Conservation (phyloP, 352 stramenopile species). For the Globisporangium uncinulatum region DNA sequence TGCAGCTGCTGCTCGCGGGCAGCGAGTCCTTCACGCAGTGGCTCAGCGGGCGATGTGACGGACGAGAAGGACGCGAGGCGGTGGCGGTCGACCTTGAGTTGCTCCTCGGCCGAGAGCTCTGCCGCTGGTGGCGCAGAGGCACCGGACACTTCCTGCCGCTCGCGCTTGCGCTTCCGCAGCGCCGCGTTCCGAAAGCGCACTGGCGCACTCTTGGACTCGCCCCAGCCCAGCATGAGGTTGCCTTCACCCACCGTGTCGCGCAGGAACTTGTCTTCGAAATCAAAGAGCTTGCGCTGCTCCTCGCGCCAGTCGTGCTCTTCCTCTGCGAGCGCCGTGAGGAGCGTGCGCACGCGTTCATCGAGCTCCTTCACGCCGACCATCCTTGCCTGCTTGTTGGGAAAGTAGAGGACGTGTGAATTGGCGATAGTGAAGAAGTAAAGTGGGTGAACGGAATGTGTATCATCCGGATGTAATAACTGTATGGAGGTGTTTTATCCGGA, state of each 20-base stretch:
- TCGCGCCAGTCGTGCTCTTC: constrained; percentile 56
- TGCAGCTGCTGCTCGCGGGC: constrained; percentile 17
- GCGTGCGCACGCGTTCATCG: constrained; percentile 38
- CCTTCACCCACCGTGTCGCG: constrained; percentile 60
- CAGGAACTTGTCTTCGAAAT: constrained; percentile 72
- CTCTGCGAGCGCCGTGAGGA: constrained; percentile 32
- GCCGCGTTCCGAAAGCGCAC: constrained; percentile 65
- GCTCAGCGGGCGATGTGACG: constrained; percentile 55
- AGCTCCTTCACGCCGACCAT: constrained; percentile 48
- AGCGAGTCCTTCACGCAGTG: constrained; percentile 24
- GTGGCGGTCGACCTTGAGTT: constrained; percentile 56
- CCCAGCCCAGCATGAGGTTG: constrained; percentile 72
- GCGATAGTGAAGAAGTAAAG: too few relatives aligned
- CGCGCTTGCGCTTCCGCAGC: constrained; percentile 55
- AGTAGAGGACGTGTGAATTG: too few relatives aligned
- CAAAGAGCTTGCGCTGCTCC: constrained; percentile 64
- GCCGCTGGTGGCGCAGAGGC: constrained; percentile 16
- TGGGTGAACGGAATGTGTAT: too few relatives aligned
- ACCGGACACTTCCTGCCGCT: constrained; percentile 32
- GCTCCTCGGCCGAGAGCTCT: constrained; percentile 30
- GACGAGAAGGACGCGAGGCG: constrained; percentile 69
- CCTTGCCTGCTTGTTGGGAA: not conserved
- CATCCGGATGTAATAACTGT: too few relatives aligned
- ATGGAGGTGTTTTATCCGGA: too few relatives aligned
- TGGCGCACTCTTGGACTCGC: constrained; percentile 50